Percentiles rank a stretch among this genome's conserved stretches.
Evolutionary conservation across 169 alveolate species (phyloP).

Genomic region (Plasmodium coatneyi): DNA sequence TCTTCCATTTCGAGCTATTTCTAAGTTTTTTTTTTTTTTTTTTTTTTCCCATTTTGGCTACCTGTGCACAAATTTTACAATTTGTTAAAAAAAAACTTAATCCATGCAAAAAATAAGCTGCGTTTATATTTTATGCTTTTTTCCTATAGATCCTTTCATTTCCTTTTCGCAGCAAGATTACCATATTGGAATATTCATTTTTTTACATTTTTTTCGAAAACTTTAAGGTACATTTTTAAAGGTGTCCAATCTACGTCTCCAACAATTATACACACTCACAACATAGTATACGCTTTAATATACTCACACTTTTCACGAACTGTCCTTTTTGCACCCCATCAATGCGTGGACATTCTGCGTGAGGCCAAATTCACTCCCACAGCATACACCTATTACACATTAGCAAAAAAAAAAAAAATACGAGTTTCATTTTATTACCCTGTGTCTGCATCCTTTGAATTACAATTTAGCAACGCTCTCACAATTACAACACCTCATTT

Average conservation of each 20-base stretch:
- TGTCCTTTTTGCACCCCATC: background rate
- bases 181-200: slow-evolving; percentile 1
- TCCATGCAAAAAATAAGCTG: background rate
- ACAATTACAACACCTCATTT: slow-evolving; percentile 1
- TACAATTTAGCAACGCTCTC: background rate
- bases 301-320: background rate
- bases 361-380: background rate
- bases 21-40: slow-evolving; percentile 4
- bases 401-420: background rate
- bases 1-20: slow-evolving; percentile 21
- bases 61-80: slow-evolving; percentile 16
- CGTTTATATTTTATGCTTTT: slow-evolving; percentile 1
- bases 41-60: slow-evolving; percentile 27
- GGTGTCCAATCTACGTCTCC: background rate
- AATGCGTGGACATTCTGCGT: background rate
- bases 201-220: slow-evolving; percentile 31
- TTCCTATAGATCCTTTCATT: background rate
- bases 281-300: background rate
- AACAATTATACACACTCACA: background rate
- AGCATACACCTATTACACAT: background rate
- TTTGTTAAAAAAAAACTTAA: slow-evolving; percentile 3
- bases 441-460: background rate
- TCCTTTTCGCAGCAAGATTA: background rate
- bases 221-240: slow-evolving; percentile 21
- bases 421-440: background rate